Base-by-base conservation (phyloP, 1,284 basidiomycete species). In the Ganoderma multipileum region DNA sequence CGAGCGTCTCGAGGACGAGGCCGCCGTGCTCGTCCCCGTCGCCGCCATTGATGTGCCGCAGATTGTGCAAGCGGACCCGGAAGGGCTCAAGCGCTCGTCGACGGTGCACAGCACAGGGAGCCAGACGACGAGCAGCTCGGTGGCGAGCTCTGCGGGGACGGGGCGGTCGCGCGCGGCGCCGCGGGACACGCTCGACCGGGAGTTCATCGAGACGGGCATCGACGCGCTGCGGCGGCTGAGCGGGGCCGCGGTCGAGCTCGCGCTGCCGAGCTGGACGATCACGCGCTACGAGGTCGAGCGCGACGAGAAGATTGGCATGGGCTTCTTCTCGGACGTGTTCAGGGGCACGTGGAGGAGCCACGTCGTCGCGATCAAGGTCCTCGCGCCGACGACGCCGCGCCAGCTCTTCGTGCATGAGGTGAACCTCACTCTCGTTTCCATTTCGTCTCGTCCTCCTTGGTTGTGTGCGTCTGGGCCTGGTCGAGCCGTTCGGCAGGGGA, bases 321-420 rank as follows among this genome's bases (percentile, higher is more conserved):
- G 91, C 0, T 89, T 86, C 80, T 91, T 92, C 79, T 89, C 88
- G 26, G 87, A 91, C 69, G 91, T 93, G 5, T 92, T 90, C 76
- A 83, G 83, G 18, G 91, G 91, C 2, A 85, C 80, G 20, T 93
- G 91, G 91, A 82, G 84, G 26, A 82, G 81, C 12, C 81, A 81
- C n/a, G 82, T 81, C 0, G 91, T 93, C 8, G 89, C 90, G 8
- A 80, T 84, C 75, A 84, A 84, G 75, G 79, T 81, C 26, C 79
- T 84, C 28, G 81, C 80, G 64, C 76, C 77, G 61, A 79, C 78
- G 63, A 82, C 82, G 23, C 81, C 81, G n/a, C 73, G 74, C 47
- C 70, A 77, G 62, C 71, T 81, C 28, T 84, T 83, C 72, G 72
- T 81, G 7, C 78, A 77, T 47, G 83, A 84, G 72, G 77, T 74